phyloP scores from a whole-genome alignment of 495 filamentous ascomycete species.

The Bryoglossum gracile region DNA sequence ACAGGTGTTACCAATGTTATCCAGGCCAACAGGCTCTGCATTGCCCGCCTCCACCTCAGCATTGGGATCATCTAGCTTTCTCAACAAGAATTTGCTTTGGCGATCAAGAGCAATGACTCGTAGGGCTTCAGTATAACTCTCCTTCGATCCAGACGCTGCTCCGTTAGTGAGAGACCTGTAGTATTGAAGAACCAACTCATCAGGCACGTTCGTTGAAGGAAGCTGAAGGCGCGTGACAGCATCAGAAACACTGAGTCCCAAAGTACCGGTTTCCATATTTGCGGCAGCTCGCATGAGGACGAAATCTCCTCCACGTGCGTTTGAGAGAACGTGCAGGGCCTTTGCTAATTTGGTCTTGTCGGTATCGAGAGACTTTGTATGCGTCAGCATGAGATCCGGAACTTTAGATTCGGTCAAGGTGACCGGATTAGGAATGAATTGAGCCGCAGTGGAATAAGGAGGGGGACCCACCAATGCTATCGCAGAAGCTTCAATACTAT shows the following conservation, averaged over 20 bases:
- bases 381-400: neutral
- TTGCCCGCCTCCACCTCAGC: slow-evolving; percentile 16
- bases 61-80: slow-evolving; percentile 26
- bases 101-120: slow-evolving; percentile 23
- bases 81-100: slow-evolving; percentile 21
- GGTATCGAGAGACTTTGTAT: slow-evolving; percentile 13
- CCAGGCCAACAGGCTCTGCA: slow-evolving; percentile 68
- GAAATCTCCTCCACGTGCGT: slow-evolving; percentile 11
- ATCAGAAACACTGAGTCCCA: slow-evolving; percentile 16
- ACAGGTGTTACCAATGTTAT: slow-evolving; percentile 95
- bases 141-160: slow-evolving; percentile 23
- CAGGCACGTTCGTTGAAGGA: slow-evolving; percentile 5
- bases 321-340: slow-evolving; percentile 22
- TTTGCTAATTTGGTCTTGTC: slow-evolving; percentile 22
- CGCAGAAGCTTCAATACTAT: slow-evolving; percentile 24
- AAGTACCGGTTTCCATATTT: slow-evolving; percentile 16
- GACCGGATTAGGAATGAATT: neutral
- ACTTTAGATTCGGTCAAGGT: too few relatives aligned
- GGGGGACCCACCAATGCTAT: slow-evolving; percentile 18
- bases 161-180: slow-evolving; percentile 17
- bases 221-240: slow-evolving; percentile 26
- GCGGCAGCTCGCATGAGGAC: slow-evolving; percentile 14
- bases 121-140: slow-evolving; percentile 23
- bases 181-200: slow-evolving; percentile 23
- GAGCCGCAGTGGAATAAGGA: neutral